phyloP scores from a whole-genome alignment of 192 early-diverging fungal genomes.

The Allomyces macrogynus region DNA sequence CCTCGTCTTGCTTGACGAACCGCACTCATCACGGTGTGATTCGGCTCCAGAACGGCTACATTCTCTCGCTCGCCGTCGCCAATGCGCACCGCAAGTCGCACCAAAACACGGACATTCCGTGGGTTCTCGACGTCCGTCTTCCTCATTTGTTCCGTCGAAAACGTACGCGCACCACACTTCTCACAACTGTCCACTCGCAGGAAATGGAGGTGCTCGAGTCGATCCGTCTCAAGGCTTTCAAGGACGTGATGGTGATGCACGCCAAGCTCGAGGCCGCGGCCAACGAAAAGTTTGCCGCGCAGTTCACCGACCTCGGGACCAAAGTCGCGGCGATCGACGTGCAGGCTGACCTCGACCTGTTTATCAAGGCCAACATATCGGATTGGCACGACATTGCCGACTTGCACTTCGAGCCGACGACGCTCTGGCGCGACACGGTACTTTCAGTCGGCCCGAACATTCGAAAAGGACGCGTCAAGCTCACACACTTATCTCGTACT shows the following conservation, averaged over 20 bases:
- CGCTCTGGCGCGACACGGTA: background rate
- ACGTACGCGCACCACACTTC: background rate
- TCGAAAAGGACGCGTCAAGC: no score
- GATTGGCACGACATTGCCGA: background rate
- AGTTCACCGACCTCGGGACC: background rate
- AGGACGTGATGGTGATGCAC: background rate
- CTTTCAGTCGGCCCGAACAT: background rate
- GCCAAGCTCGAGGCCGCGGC: background rate
- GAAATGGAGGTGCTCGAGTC: background rate
- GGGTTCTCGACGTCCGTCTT: background rate
- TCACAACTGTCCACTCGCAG: background rate
- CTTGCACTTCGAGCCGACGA: background rate
- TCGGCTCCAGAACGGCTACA: background rate
- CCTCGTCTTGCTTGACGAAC: background rate
- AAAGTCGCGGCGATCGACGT: background rate
- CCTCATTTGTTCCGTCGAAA: background rate
- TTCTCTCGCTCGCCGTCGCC: background rate
- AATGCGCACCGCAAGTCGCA: background rate
- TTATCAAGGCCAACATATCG: background rate
- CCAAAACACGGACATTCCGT: background rate
- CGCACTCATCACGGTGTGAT: no score
- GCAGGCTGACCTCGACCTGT: background rate
- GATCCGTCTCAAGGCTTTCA: background rate
- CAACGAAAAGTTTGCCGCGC: background rate
- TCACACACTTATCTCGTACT: background rate